Evolutionary conservation across 345 rosid species (phyloP).

Genomic region (Cardamine occulta): DNA sequence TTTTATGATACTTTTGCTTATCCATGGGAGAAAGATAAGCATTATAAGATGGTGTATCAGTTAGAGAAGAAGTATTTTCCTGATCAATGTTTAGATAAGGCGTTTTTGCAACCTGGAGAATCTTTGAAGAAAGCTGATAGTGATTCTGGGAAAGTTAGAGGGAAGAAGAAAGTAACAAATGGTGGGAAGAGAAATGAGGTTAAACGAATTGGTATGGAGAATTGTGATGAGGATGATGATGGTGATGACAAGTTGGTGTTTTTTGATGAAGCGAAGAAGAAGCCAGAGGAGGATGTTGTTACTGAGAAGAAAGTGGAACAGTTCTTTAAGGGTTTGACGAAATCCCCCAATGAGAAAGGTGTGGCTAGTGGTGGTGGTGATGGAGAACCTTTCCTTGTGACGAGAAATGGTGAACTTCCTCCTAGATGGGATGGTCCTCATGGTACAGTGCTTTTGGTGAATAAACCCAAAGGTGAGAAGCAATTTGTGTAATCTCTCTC

Average conservation of each 20-base stretch:
- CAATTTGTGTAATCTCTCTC: neutral
- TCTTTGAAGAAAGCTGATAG: slow-evolving; percentile 33
- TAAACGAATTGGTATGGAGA: slow-evolving; percentile 29
- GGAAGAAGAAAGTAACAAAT: slow-evolving; percentile 40
- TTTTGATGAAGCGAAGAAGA: slow-evolving; percentile 62
- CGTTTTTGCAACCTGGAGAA: slow-evolving; percentile 74
- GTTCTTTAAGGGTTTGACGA: slow-evolving; percentile 87
- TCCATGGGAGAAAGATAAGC: slow-evolving; percentile 97
- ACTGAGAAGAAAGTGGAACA: slow-evolving; percentile 86
- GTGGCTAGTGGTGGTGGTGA: slow-evolving; percentile 51
- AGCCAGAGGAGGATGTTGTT: slow-evolving; percentile 50
- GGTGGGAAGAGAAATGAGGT: slow-evolving; percentile 36
- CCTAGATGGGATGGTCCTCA: slow-evolving; percentile 83
- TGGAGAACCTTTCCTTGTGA: slow-evolving; percentile 74
- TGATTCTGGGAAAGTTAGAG: slow-evolving; percentile 37
- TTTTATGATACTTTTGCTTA: slow-evolving; percentile 82
- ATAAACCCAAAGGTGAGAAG: slow-evolving; percentile 86
- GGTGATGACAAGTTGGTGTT: slow-evolving; percentile 62
- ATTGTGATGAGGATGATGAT: slow-evolving; percentile 31
- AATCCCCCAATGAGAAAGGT: slow-evolving; percentile 57
- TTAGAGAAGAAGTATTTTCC: slow-evolving; percentile 96
- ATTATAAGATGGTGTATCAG: slow-evolving; percentile 96
- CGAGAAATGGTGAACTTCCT: slow-evolving; percentile 79
- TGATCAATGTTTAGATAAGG: slow-evolving; percentile 85
- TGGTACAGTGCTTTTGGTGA: slow-evolving; percentile 84